Base-by-base conservation (phyloP, 2,329 filamentous ascomycete genomes). In the Botrytis squamosa region DNA sequence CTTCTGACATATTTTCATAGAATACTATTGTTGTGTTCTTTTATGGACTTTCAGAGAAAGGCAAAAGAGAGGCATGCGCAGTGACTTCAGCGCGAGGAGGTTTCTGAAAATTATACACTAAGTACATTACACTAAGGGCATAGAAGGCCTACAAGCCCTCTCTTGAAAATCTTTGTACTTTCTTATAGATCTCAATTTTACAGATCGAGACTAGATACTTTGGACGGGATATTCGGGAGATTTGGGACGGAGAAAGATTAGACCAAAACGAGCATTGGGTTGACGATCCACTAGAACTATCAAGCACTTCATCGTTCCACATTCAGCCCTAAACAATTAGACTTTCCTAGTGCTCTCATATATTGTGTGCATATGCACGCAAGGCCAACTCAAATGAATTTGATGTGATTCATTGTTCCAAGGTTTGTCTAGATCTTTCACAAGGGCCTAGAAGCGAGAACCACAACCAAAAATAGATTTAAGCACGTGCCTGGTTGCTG, bases 401-500 rank as follows among this genome's bases (percentile, higher is more conserved):
- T 62, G 59, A 62, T 33, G 29, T 59, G 55, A 59, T 36, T 59
- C 29, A 22, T 62, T 29, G 52, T 29, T 33, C 33, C 33, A 33
- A 33, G 33, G 33, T 33, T 57, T 57, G 6, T 62, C 59, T 62
- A 36, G 38, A 40, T 18, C 22, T 36, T 9, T 40, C 36, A 38
- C 36, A 25, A n/a, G 36, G 22, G 65, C 5, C 22, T 38, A 40
- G 65, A 67, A 67, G 46, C 46, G 65, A 40, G 46, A 67, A 55
- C 33, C 2, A 52, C 25, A 10, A 40, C 60, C 36, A 63, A 63
- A 55, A 40, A 67, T 38, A n/a, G 49, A 67, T 55, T 22, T 22
- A 29, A 29, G 52, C 52, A 57, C 10, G 49, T 59, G 69, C 55
- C 69, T 49, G 42, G 72, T 73, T 73, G 72, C 72, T 59, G 22